Evolutionary conservation across 352 stramenopile genomes (phyloP), one percentile per base, ranked within the genome.

Genomic region (Globisporangium takayamanum): DNA sequence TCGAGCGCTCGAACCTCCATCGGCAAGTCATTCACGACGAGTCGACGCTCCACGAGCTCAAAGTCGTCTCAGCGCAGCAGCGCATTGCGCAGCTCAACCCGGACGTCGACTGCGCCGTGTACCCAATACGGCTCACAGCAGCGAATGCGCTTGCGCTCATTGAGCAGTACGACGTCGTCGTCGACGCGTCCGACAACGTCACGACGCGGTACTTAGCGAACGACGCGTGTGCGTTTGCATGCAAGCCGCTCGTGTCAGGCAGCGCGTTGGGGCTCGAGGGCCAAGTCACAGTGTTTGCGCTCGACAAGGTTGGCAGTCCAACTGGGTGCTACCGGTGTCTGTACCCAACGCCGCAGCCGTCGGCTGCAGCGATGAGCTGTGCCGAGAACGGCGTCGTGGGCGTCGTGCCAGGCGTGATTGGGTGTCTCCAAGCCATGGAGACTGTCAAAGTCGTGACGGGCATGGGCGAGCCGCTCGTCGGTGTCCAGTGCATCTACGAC

Each of bases 1-100:
- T 99, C 25, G 96, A 99, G 53, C 74, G 84, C 45, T 97, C 83
- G 53, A 99, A 99, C 74, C 72, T 99, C 57, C 97, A 99, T 68
- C 80, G 96, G 6, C 97, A 99, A 72, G 78, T 99, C 53, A 80
- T 98, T 26, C 95, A 99, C 66, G 88, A 87, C 56, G 83, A 97
- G 57, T 59, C 62, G 1, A 78, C 88, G 49, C 66, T 94, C 0
- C 80, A 80, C 2, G 67, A 83, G 62, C 89, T 88, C 50, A 99
- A 99, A 66, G 95, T 96, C 16, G 53, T 83, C 14, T 98, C 93
- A 11, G 94, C 96, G 0, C 70, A 68, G 15, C 63, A 60, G 52
- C 70, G 72, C 36, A 54, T 92, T 18, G 59, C 55, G 0, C 53
- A 59, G 14, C 30, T 90, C 5, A 99, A 99, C 70, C 90, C 93